Evolutionary conservation across 2,329 filamentous ascomycete genomes (phyloP).

Genomic region (Penicillium sp.): DNA sequence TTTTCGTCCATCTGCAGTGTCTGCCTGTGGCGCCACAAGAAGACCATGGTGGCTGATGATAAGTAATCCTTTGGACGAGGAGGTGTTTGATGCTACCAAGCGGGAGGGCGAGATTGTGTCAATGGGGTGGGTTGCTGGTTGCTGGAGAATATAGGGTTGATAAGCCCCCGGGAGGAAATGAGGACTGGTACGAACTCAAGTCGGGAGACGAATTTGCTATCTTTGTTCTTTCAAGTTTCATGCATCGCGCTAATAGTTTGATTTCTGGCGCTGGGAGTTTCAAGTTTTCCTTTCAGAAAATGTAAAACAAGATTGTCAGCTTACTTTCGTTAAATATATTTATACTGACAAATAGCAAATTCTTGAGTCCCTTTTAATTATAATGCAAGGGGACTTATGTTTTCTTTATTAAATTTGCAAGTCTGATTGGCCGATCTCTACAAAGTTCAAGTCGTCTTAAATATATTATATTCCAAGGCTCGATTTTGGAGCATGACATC

Average conservation of each 20-base stretch:
- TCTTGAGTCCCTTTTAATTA: no score
- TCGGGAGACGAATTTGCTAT: not conserved
- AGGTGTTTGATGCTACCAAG: not conserved
- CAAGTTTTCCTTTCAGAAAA: not conserved
- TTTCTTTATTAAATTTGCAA: no score
- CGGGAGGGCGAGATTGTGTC: not conserved
- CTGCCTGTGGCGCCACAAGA: constrained; percentile 67
- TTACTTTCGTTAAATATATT: not conserved
- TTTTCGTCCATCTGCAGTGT: constrained; percentile 63
- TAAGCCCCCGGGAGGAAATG: no score
- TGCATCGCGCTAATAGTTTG: constrained; percentile 12
- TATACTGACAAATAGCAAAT: no score
- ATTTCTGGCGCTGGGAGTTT: constrained; percentile 2
- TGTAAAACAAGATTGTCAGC: not conserved
- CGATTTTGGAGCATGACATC: no score
- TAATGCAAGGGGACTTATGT: no score
- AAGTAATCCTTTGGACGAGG: constrained; percentile 5
- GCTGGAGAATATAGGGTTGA: no score
- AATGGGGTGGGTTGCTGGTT: not conserved
- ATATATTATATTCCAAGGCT: no score
- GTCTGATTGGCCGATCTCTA: no score
- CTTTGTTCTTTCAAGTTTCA: not conserved
- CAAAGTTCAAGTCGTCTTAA: no score
- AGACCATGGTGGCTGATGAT: constrained; percentile 37
- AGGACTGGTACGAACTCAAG: no score